Conservation (phyloP, 2,329 filamentous ascomycete genomes). For the Aspergillus transmontanensis region DNA sequence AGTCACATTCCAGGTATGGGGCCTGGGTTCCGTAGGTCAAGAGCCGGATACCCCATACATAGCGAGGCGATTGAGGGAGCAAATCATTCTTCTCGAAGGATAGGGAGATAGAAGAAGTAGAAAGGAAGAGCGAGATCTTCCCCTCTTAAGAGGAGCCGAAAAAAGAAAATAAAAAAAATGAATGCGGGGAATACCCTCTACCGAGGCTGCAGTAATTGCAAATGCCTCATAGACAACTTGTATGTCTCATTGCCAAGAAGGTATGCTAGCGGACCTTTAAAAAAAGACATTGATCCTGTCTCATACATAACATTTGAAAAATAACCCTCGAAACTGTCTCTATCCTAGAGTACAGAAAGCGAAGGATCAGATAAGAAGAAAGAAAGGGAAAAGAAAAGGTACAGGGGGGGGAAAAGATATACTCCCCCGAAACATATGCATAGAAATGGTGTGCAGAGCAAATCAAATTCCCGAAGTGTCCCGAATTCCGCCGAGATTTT, state of each 20-base stretch:
- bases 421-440: conserved; percentile 1
- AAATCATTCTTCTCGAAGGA: not conserved
- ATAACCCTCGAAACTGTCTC: too few species aligned
- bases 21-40: not conserved
- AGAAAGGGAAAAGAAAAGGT: conserved; percentile 2
- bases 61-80: not conserved
- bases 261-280: too few species aligned
- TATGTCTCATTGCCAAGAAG: too few species aligned
- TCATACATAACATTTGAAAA: not conserved
- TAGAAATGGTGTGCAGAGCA: conserved; percentile 7
- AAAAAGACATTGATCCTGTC: not conserved
- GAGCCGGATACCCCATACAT: not conserved
- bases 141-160: not conserved
- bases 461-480: conserved; percentile 24
- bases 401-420: conserved; percentile 12
- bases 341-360: not conserved
- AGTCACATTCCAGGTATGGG: not conserved
- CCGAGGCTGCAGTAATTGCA: conserved; percentile 2
- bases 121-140: not conserved
- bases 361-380: not conserved
- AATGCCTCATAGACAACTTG: not conserved
- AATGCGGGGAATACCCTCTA: conserved; percentile 2
- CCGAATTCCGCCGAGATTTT: conserved; percentile 25
- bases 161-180: not conserved
- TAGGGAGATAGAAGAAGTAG: not conserved